Conservation (phyloP, 176 grass and related monocot genomes). For the Cymbopogon citratus region DNA sequence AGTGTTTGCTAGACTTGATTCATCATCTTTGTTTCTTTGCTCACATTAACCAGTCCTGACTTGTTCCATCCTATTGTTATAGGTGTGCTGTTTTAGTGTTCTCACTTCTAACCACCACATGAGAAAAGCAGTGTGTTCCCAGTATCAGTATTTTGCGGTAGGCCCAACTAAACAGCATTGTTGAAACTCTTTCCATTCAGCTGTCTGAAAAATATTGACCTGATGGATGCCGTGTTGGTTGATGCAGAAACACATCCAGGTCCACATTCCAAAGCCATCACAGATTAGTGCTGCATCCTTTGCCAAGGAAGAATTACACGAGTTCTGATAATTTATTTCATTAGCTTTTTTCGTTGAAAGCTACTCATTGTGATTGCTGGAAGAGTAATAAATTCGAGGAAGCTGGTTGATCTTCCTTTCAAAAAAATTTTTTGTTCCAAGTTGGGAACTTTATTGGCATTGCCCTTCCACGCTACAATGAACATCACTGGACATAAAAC, state of each 20-base stretch:
- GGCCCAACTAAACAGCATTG: background rate
- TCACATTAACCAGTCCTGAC: background rate
- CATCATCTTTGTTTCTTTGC: conserved; percentile 1
- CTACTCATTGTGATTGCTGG: background rate
- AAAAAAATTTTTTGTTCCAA: background rate
- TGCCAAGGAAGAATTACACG: background rate
- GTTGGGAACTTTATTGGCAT: background rate
- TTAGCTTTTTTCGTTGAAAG: background rate
- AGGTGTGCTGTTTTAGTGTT: background rate
- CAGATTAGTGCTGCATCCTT: background rate
- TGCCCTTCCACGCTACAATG: background rate
- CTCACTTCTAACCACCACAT: background rate
- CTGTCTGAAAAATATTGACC: background rate
- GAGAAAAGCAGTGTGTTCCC: background rate
- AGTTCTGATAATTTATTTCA: conserved; percentile 9
- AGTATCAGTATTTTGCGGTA: background rate
- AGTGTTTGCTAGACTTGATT: conserved; percentile 3
- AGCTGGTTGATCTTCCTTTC: background rate
- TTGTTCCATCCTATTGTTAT: conserved; percentile 9
- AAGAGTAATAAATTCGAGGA: background rate
- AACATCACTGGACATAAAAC: conserved; percentile 6
- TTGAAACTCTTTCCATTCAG: background rate
- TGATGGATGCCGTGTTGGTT: background rate
- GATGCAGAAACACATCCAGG: background rate
- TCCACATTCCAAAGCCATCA: background rate